These are phyloP conservation scores for Cytospora paraplurivora DNA, from an alignment of 2,329 filamentous ascomycete genomes.

Conservation along the genomic window DNA sequence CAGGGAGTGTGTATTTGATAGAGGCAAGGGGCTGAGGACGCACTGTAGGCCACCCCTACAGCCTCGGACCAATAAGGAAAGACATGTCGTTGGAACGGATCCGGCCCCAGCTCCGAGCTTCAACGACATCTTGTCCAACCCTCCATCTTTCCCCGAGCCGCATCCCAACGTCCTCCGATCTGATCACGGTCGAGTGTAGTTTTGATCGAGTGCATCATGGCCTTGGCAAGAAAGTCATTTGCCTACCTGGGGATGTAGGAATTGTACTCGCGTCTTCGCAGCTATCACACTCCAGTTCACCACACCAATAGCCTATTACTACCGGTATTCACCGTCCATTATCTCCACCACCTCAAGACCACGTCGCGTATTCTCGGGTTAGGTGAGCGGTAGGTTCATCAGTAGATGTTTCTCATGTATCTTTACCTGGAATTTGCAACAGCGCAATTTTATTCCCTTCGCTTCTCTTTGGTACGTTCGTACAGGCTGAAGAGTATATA, in stretches of 20 bases:
- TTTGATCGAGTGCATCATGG: background rate
- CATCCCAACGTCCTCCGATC: slow-evolving; percentile 25
- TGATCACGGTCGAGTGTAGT: background rate
- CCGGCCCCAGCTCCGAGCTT: slow-evolving; percentile 24
- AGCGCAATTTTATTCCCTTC: too few relatives aligned
- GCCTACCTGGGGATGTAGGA: too few relatives aligned
- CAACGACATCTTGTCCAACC: slow-evolving; percentile 27
- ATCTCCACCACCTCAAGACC: too few relatives aligned
- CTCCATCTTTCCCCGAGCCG: slow-evolving; percentile 22
- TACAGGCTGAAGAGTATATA: too few relatives aligned
- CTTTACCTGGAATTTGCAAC: too few relatives aligned
- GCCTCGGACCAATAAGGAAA: slow-evolving; percentile 28
- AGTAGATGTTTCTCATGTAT: too few relatives aligned
- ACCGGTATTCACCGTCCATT: too few relatives aligned
- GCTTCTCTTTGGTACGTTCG: too few relatives aligned
- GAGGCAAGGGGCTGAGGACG: slow-evolving; percentile 30
- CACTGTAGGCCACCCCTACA: slow-evolving; percentile 18
- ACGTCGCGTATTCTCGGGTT: too few relatives aligned
- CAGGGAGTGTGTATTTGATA: slow-evolving; percentile 29
- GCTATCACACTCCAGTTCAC: background rate
- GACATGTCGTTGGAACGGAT: slow-evolving; percentile 31
- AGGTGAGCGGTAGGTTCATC: too few relatives aligned
- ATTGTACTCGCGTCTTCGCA: too few relatives aligned
- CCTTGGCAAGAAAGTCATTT: background rate
- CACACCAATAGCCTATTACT: background rate